Conservation (phyloP, 495 filamentous ascomycete species). For the Penicillium subrubescens region DNA sequence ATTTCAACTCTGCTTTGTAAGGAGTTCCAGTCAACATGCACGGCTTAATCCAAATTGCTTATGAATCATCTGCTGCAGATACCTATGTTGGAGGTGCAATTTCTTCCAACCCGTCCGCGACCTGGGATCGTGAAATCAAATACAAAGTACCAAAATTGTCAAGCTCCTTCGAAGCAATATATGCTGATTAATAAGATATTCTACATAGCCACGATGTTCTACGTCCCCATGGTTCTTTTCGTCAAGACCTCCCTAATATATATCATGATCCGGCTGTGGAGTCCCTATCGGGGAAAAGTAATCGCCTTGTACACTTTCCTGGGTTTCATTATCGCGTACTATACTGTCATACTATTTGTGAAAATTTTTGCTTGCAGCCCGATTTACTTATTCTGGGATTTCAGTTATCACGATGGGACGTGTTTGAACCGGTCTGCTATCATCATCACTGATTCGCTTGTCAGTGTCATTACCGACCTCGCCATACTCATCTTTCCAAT, state of each 20-base stretch:
- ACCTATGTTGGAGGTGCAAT: too few species aligned
- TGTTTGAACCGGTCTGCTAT: conserved; percentile 35
- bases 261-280: conserved; percentile 36
- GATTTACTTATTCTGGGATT: conserved; percentile 32
- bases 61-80: too few species aligned
- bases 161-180: too few species aligned
- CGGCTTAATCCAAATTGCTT: too few species aligned
- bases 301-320: conserved; percentile 30
- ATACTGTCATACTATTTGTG: conserved; percentile 32
- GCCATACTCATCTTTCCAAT: conserved; percentile 37
- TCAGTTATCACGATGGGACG: not conserved
- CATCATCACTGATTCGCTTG: conserved; percentile 33
- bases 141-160: too few species aligned
- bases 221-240: conserved; percentile 36
- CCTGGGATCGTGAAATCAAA: too few species aligned
- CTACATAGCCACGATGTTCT: conserved; percentile 32
- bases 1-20: too few species aligned
- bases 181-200: conserved; percentile 3
- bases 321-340: conserved; percentile 30
- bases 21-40: too few species aligned
- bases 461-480: conserved; percentile 39
- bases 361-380: conserved; percentile 39
- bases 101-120: too few species aligned
- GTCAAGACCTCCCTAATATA: conserved; percentile 39
- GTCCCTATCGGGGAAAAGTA: conserved; percentile 25